Percentiles rank a stretch among this genome's conserved stretches.
These are phyloP conservation scores for Neurospora sp. DNA, from an alignment of 495 filamentous ascomycete genomes.

Conservation along the genomic window DNA sequence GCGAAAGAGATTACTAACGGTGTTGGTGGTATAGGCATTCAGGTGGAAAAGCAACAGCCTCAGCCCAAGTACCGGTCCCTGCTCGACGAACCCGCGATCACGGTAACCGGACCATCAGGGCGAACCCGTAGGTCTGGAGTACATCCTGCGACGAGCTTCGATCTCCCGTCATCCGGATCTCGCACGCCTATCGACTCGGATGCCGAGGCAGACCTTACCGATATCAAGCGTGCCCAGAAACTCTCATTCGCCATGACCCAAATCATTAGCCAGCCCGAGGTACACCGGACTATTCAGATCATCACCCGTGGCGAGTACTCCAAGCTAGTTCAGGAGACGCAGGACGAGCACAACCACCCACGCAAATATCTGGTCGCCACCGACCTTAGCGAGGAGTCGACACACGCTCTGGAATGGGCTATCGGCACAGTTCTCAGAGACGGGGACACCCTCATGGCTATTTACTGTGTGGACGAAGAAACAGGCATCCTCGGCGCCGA, in stretches of 20 bases:
- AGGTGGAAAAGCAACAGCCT: slow-evolving; percentile 31
- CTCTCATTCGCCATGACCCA: slow-evolving; percentile 69
- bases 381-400: slow-evolving; percentile 85
- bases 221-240: slow-evolving; percentile 77
- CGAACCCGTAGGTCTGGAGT: slow-evolving; percentile 51
- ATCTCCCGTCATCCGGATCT: slow-evolving; percentile 44
- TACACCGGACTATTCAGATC: slow-evolving; percentile 72
- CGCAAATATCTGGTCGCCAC: slow-evolving; percentile 89
- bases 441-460: slow-evolving; percentile 84
- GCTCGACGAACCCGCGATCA: slow-evolving; percentile 53
- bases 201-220: slow-evolving; percentile 70
- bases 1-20: slow-evolving; percentile 7
- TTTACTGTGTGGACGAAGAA: slow-evolving; percentile 88
- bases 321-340: slow-evolving; percentile 60
- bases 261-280: slow-evolving; percentile 62
- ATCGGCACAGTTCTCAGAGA: slow-evolving; percentile 92
- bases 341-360: slow-evolving; percentile 63
- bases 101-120: slow-evolving; percentile 51
- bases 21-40: slow-evolving; percentile 20
- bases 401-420: slow-evolving; percentile 92
- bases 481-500: slow-evolving; percentile 39
- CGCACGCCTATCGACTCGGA: slow-evolving; percentile 80
- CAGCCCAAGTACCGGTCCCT: slow-evolving; percentile 38
- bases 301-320: slow-evolving; percentile 80
- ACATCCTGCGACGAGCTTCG: slow-evolving; percentile 75